Evolutionary conservation across 1,284 basidiomycete genomes (phyloP).

Genomic region (Amylostereum areolatum): DNA sequence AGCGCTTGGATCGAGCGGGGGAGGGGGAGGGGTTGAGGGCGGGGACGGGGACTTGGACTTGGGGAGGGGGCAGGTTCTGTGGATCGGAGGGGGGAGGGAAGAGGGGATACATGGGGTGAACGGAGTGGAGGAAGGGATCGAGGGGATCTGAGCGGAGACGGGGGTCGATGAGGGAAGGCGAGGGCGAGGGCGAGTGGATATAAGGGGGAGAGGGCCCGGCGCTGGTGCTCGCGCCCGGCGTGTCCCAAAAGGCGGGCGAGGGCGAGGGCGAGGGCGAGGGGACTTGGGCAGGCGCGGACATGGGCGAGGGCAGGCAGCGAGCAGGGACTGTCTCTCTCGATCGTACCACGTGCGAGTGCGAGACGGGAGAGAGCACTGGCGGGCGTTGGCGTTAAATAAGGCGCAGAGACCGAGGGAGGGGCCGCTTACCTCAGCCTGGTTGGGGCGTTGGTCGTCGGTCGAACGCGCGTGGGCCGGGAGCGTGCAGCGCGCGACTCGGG

Average conservation of each 20-base stretch:
- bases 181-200: neutral
- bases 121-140: neutral
- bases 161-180: neutral
- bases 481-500: too few relatives aligned
- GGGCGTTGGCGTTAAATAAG: too few relatives aligned
- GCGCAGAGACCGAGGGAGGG: too few relatives aligned
- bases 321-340: too few relatives aligned
- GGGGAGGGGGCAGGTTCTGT: neutral
- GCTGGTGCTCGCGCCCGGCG: constrained; percentile 15
- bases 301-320: constrained; percentile 6
- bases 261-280: constrained; percentile 5
- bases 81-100: neutral
- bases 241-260: constrained; percentile 14
- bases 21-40: constrained; percentile 1
- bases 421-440: too few relatives aligned
- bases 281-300: constrained; percentile 11
- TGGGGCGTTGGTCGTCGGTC: too few relatives aligned
- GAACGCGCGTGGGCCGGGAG: too few relatives aligned
- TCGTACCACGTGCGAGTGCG: too few relatives aligned
- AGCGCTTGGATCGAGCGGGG: constrained; percentile 10
- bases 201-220: neutral
- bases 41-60: constrained; percentile 9
- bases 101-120: neutral
- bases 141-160: neutral
- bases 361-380: too few relatives aligned